Percentiles rank a stretch among this genome's conserved stretches.
These are phyloP conservation scores for Solanum ossicruentum DNA, from an alignment of 257 asterid species.

Conservation along the genomic window DNA sequence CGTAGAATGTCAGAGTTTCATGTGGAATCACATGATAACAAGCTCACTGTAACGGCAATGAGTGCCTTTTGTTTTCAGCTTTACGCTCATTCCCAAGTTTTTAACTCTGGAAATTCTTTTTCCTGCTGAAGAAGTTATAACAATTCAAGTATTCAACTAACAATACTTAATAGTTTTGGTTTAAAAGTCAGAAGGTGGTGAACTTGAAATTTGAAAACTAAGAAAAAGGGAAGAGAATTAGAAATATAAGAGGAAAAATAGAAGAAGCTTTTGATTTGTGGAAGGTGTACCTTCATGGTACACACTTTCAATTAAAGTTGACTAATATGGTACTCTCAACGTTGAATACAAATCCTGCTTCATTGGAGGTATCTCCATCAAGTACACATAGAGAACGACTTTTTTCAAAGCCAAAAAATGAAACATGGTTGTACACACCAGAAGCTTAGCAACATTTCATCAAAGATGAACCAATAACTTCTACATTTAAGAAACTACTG, in stretches of 20 bases:
- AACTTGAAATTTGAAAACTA: background rate
- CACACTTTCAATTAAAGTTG: background rate
- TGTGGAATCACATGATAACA: background rate
- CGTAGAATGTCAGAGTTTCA: background rate
- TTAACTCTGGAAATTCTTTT: background rate
- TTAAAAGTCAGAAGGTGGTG: background rate
- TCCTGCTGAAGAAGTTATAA: background rate
- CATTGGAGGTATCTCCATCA: background rate
- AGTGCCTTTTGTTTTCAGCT: background rate
- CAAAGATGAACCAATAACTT: background rate
- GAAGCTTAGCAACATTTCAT: background rate
- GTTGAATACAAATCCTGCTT: background rate
- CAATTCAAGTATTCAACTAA: background rate
- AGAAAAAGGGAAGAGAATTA: background rate
- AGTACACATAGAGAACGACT: background rate
- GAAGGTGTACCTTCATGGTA: background rate
- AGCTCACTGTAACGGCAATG: background rate
- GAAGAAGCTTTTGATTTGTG: background rate
- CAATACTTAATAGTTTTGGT: background rate
- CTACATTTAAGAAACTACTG: background rate
- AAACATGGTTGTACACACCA: background rate
- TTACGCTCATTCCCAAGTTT: background rate
- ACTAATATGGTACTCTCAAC: background rate
- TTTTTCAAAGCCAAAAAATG: background rate
- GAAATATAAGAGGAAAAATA: background rate